A percentile compares a stretch with the other conserved stretches of the same genome.
Evolutionary conservation across 2,329 filamentous ascomycete species (phyloP).

Genomic region (Dothidotthia symphoricarpi): DNA sequence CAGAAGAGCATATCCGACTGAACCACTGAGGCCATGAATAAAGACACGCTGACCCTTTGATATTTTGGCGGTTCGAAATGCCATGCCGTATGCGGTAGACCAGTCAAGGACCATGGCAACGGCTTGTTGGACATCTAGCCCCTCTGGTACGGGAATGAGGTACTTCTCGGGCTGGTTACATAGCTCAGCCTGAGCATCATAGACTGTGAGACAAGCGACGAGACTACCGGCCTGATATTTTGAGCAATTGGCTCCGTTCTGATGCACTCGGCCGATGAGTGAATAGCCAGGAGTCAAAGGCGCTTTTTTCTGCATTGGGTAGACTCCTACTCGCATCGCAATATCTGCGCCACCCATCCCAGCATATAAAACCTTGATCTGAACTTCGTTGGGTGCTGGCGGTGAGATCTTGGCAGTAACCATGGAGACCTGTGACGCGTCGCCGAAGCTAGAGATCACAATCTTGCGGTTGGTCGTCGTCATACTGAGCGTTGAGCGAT

Average conservation of each 20-base stretch:
- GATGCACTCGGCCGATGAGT: slow-evolving; percentile 46
- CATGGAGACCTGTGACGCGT: slow-evolving; percentile 41
- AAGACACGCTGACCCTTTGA: slow-evolving; percentile 49
- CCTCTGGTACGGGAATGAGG: slow-evolving; percentile 45
- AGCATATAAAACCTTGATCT: slow-evolving; percentile 49
- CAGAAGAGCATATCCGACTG: slow-evolving; percentile 49
- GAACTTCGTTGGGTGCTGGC: slow-evolving; percentile 48
- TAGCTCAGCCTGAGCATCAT: slow-evolving; percentile 45
- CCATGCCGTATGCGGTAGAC: slow-evolving; percentile 40
- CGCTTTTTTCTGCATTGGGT: slow-evolving; percentile 48
- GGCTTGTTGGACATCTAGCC: slow-evolving; percentile 45
- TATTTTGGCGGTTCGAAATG: slow-evolving; percentile 41
- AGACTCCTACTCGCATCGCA: slow-evolving; percentile 52
- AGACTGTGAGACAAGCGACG: slow-evolving; percentile 30
- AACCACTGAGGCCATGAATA: slow-evolving; percentile 53
- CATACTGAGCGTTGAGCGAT: no score
- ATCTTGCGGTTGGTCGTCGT: slow-evolving; percentile 46
- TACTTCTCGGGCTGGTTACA: slow-evolving; percentile 51
- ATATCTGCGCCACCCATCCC: slow-evolving; percentile 52
- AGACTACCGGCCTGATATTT: slow-evolving; percentile 27
- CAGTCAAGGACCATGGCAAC: slow-evolving; percentile 49
- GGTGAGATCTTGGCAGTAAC: slow-evolving; percentile 40
- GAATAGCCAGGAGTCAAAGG: slow-evolving; percentile 54
- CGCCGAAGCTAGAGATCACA: slow-evolving; percentile 47
- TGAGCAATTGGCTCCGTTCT: slow-evolving; percentile 39